A percentile compares a stretch with the other conserved stretches of the same genome.
phyloP scores from a whole-genome alignment of 2,329 filamentous ascomycete species.

The Apiospora pterosperma region DNA sequence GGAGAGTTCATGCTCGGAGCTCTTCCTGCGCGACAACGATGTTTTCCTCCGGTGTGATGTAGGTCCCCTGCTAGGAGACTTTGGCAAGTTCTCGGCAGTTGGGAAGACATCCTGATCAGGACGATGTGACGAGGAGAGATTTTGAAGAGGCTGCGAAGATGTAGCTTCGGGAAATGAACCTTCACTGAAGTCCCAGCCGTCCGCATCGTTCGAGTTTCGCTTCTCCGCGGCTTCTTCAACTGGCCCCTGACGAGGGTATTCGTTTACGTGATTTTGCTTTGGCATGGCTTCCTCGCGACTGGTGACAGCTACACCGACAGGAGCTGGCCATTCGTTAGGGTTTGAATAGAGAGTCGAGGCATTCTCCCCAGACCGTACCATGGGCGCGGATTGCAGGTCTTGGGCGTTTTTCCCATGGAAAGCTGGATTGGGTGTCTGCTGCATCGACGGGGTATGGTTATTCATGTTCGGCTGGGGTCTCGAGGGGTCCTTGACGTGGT shows the following conservation, averaged over 20 bases:
- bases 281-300: conserved; percentile 21
- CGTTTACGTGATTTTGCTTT: conserved; percentile 35
- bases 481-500: conserved; percentile 51
- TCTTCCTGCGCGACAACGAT: conserved; percentile 70
- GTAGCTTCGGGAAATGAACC: conserved; percentile 58
- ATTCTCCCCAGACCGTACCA: conserved; percentile 51
- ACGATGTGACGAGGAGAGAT: conserved; percentile 50
- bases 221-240: conserved; percentile 45
- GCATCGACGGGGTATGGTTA: conserved; percentile 56
- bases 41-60: conserved; percentile 76
- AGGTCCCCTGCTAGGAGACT: conserved; percentile 70
- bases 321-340: conserved; percentile 23
- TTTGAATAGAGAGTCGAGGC: conserved; percentile 37
- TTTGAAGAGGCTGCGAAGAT: conserved; percentile 39
- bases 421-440: conserved; percentile 32
- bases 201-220: conserved; percentile 49
- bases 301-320: conserved; percentile 18
- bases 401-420: conserved; percentile 32
- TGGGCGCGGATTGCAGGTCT: conserved; percentile 44
- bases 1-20: conserved; percentile 62
- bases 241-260: conserved; percentile 37
- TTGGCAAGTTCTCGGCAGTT: conserved; percentile 72
- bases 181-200: conserved; percentile 94
- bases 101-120: conserved; percentile 90
- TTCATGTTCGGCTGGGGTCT: conserved; percentile 54